phyloP scores from a whole-genome alignment of 495 filamentous ascomycete species.

The Parmelia sp. region DNA sequence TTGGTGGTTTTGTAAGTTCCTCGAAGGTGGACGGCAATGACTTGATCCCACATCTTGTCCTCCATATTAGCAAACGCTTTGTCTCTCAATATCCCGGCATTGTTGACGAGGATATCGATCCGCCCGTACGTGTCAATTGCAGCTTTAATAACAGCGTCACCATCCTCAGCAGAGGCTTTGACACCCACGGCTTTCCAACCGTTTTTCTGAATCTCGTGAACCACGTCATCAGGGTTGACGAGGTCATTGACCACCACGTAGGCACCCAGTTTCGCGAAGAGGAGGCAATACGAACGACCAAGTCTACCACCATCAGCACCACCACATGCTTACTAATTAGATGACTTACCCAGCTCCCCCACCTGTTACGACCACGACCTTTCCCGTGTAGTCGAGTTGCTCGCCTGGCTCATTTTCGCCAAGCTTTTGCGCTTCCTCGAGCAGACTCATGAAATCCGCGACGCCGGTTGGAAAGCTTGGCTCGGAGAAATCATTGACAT shows the following conservation, averaged over 20 bases:
- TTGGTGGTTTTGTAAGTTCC: conserved; percentile 97
- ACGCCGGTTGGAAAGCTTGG: conserved; percentile 79
- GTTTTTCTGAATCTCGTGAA: conserved; percentile 81
- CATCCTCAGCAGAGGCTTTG: conserved; percentile 92
- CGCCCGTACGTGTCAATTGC: conserved; percentile 93
- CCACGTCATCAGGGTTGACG: conserved; percentile 83
- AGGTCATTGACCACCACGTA: conserved; percentile 93
- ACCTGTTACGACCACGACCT: conserved; percentile 88
- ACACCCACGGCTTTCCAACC: conserved; percentile 89
- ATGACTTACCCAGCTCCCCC: conserved; percentile 68
- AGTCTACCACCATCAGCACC: conserved; percentile 49
- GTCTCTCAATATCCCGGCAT: conserved; percentile 94
- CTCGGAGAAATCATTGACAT: conserved; percentile 80
- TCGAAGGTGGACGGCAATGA: conserved; percentile 85
- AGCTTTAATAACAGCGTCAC: conserved; percentile 83
- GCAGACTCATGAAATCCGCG: conserved; percentile 79
- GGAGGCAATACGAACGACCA: conserved; percentile 84
- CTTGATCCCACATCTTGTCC: conserved; percentile 86
- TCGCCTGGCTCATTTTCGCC: conserved; percentile 66
- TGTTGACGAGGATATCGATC: conserved; percentile 93
- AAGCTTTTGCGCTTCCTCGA: conserved; percentile 80
- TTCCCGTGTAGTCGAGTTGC: conserved; percentile 79
- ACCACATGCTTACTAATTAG: conserved; percentile 1
- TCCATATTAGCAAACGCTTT: conserved; percentile 98
- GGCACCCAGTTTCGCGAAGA: conserved; percentile 85